A percentile compares a stretch with the other conserved stretches of the same genome.
phyloP scores from a whole-genome alignment of 1,139 yeast species.

The Yamadazyma songkhlaensis region DNA sequence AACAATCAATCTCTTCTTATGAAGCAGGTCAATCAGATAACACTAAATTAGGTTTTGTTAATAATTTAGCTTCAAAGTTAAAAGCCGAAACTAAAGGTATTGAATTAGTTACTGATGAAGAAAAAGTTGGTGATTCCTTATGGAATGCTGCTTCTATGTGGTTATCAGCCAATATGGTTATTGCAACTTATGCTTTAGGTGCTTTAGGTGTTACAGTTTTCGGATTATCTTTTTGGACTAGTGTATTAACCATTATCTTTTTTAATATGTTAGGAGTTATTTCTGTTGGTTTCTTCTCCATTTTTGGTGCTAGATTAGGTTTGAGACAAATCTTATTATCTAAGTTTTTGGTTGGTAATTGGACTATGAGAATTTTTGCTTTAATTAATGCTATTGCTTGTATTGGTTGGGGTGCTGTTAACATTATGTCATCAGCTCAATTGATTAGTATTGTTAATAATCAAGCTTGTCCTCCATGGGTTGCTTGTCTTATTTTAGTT shows the following conservation, averaged over 20 bases:
- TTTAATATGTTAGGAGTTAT: constrained; percentile 68
- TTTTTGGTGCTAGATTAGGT: constrained; percentile 80
- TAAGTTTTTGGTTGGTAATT: constrained; percentile 73
- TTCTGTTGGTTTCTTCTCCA: constrained; percentile 80
- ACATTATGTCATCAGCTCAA: constrained; percentile 85
- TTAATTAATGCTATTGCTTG: constrained; percentile 76
- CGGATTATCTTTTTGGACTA: constrained; percentile 59
- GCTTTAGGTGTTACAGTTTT: constrained; percentile 62
- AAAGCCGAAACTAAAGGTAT: constrained; percentile 66
- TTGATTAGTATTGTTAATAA: constrained; percentile 71
- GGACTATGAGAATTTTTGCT: constrained; percentile 71
- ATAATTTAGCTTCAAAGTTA: constrained; percentile 27
- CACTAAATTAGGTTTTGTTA: constrained; percentile 8
- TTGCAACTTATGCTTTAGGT: constrained; percentile 79
- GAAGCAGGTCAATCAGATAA: constrained; percentile 4
- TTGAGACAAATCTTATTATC: constrained; percentile 83
- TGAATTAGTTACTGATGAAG: constrained; percentile 62
- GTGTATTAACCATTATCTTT: constrained; percentile 59
- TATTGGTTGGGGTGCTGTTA: constrained; percentile 93
- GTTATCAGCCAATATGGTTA: constrained; percentile 85
- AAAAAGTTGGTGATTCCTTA: constrained; percentile 56
- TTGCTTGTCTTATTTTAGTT: constrained; percentile 73
- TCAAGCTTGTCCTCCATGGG: constrained; percentile 78
- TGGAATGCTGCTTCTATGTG: constrained; percentile 82
- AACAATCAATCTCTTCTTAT: constrained; percentile 2